Conservation (phyloP, 2,329 filamentous ascomycete species). For the Clonostachys rhizophaga region DNA sequence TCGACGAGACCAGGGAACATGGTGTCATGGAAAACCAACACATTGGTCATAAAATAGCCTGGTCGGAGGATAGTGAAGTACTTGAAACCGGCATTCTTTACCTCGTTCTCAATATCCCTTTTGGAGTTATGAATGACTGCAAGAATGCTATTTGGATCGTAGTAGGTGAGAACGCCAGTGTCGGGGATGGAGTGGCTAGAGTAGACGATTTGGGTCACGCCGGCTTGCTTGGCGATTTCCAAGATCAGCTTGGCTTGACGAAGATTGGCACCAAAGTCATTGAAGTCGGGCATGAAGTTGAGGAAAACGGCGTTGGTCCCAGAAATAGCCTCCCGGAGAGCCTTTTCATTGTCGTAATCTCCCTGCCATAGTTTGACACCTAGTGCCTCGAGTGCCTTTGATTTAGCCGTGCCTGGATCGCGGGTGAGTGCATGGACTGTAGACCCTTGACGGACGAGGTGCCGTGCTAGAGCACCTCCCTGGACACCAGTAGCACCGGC, state of each 20-base stretch:
- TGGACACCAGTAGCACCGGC: conserved; percentile 31
- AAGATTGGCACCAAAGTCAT: conserved; percentile 18
- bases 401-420: conserved; percentile 16
- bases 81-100: conserved; percentile 25
- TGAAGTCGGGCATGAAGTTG: conserved; percentile 22
- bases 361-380: conserved; percentile 25
- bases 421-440: conserved; percentile 26
- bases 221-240: conserved; percentile 26
- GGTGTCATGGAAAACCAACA: conserved; percentile 30
- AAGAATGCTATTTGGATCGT: conserved; percentile 12
- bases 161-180: conserved; percentile 9
- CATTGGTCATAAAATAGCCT: conserved; percentile 47
- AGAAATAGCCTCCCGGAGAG: conserved; percentile 19
- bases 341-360: conserved; percentile 21
- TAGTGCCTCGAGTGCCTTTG: conserved; percentile 16
- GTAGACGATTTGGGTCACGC: conserved; percentile 28
- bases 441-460: conserved; percentile 21
- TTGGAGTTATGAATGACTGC: conserved; percentile 30
- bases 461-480: conserved; percentile 25
- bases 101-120: conserved; percentile 29
- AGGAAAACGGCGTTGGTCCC: conserved; percentile 25
- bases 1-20: conserved; percentile 29
- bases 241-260: conserved; percentile 22
- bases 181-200: conserved; percentile 22
- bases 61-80: conserved; percentile 44